Evolutionary conservation across 129 eudicot species (phyloP).

Genomic region (Artemisia tridentata): DNA sequence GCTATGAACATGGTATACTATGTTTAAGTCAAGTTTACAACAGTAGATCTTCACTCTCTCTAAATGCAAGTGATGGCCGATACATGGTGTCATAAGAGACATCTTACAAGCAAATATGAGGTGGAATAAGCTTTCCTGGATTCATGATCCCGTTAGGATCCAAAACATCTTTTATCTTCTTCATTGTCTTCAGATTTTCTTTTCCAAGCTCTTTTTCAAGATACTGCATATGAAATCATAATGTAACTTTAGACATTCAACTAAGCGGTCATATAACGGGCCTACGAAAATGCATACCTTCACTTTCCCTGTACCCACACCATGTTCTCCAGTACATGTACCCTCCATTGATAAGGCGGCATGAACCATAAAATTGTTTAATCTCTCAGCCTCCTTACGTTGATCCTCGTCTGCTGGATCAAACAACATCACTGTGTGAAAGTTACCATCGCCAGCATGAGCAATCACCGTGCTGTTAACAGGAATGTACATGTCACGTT

Average conservation of each 20-base stretch:
- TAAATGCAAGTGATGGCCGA: not conserved
- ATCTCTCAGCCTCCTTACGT: slow-evolving; percentile 82
- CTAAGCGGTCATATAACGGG: not conserved
- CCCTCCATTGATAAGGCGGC: slow-evolving; percentile 96
- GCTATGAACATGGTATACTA: not conserved
- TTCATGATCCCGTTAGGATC: slow-evolving; percentile 97
- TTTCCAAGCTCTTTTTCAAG: slow-evolving; percentile 90
- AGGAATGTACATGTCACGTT: not conserved
- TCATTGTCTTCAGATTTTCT: slow-evolving; percentile 81
- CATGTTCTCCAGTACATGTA: slow-evolving; percentile 98
- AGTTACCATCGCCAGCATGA: slow-evolving; percentile 99
- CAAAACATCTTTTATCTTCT: slow-evolving; percentile 78
- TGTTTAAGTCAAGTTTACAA: not conserved
- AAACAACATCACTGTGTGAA: slow-evolving; percentile 75
- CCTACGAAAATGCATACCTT: slow-evolving; percentile 46
- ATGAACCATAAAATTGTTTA: slow-evolving; percentile 82
- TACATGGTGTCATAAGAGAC: not conserved
- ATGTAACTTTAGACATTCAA: slow-evolving; percentile 10
- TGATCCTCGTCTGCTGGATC: slow-evolving; percentile 73
- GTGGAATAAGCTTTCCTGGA: slow-evolving; percentile 98
- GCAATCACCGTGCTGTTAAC: slow-evolving; percentile 79
- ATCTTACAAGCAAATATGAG: slow-evolving; percentile 78
- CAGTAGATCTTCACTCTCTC: not conserved
- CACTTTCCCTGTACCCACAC: slow-evolving; percentile 94
- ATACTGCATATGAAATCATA: slow-evolving; percentile 48